Evolutionary conservation across 176 grass and related monocot species (phyloP), one percentile per base, ranked within the genome.

Genomic region (Musa beccarii): DNA sequence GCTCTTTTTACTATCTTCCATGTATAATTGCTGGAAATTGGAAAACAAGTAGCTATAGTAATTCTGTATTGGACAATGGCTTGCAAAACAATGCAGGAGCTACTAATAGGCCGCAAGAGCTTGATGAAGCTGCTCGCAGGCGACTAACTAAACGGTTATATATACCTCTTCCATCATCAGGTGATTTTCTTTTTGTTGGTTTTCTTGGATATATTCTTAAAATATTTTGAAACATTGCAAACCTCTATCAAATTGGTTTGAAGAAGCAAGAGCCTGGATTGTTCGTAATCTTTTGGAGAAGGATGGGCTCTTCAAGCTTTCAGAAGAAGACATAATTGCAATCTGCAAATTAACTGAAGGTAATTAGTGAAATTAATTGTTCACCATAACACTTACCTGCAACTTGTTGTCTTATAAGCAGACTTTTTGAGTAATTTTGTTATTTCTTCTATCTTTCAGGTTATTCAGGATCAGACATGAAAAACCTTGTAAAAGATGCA

Each of bases 381-480:
- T 81, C 59, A 73, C 15, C 68, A 49, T 67, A 51, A 52, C 54
- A 52, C 81, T 76, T 73, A 72, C 25, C 24, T 83, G 3, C 34
- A 78, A 53, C 28, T 76, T 71, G 66, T 56, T 65, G 66, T 28
- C 4, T 43, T 62, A 49, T 61, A 26, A 68, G 66, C 49, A 72
- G 19, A 19, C 22, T 65, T 43, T 28, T 43, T 43, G 34, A 43
- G 0, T 51, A 73, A 34, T 71, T 2, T 59, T 59, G 21, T 53
- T 11, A 21, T 51, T 11, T 51, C 84, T 72, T 61, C 10, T 69
- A 61, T 59, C 66, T 77, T 88, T 69, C 81, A 97, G 94, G 90
- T 82, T 97, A 97, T 82, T 97, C 94, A 55, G 94, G 94, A 80
- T 97, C 94, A n/a, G 94, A 97, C 75, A 87, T 97, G 94, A 97